Conservation (phyloP, 2,329 filamentous ascomycete species). For the Trichoderma oligosporum region DNA sequence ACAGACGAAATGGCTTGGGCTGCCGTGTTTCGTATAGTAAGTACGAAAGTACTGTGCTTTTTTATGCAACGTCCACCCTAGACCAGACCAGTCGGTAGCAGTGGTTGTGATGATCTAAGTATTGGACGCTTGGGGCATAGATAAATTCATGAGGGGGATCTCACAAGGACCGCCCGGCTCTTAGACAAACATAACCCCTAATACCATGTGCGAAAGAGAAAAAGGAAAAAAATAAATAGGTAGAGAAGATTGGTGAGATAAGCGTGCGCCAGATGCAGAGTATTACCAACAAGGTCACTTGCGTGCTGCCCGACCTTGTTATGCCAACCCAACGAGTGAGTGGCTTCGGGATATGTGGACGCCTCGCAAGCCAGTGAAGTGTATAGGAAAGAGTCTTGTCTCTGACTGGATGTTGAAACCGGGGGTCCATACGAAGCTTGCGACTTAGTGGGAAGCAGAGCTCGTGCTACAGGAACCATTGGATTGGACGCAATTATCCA, state of each 20-base stretch:
- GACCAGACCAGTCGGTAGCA: not conserved
- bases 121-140: not conserved
- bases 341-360: constrained; percentile 9
- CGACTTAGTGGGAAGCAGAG: constrained; percentile 18
- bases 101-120: not conserved
- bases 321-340: constrained; percentile 16
- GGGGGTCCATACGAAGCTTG: constrained; percentile 3
- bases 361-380: constrained; percentile 15
- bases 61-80: constrained; percentile 6
- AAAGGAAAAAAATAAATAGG: not conserved
- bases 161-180: not conserved
- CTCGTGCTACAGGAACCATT: constrained; percentile 15
- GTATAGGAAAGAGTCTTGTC: not conserved
- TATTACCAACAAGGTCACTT: not conserved
- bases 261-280: constrained; percentile 1
- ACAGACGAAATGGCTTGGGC: not conserved
- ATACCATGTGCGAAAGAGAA: not conserved
- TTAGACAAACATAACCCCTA: not conserved
- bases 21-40: not conserved
- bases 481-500: constrained; percentile 8
- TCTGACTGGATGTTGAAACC: constrained; percentile 18
- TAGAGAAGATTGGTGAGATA: not conserved
- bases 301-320: constrained; percentile 20
- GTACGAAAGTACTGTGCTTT: constrained; percentile 3
- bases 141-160: not conserved